Percentiles rank a stretch among this genome's conserved stretches.
phyloP scores from a whole-genome alignment of 2,329 filamentous ascomycete species.

The Calonectria leucothoes region DNA sequence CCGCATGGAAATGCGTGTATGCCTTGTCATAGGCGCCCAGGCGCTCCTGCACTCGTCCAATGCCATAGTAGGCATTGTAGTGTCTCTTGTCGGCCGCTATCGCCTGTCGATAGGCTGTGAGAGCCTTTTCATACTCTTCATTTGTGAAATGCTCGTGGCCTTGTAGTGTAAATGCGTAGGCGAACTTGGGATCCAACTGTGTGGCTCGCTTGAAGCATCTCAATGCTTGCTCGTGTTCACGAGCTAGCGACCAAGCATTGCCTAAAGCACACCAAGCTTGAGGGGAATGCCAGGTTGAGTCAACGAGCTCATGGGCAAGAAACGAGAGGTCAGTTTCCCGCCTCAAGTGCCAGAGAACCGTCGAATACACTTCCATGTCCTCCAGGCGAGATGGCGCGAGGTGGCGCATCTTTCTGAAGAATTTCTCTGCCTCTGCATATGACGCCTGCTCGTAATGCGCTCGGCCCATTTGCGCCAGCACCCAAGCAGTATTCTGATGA shows the following conservation, averaged over 20 bases:
- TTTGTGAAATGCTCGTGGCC: constrained; percentile 96
- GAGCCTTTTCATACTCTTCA: constrained; percentile 96
- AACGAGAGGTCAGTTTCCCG: constrained; percentile 92
- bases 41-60: constrained; percentile 85
- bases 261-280: constrained; percentile 97
- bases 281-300: constrained; percentile 87
- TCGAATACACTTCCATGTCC: constrained; percentile 99
- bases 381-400: constrained; percentile 85
- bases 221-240: constrained; percentile 94
- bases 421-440: constrained; percentile 88
- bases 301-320: constrained; percentile 89
- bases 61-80: constrained; percentile 99
- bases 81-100: constrained; percentile 89
- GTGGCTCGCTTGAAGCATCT: constrained; percentile 95
- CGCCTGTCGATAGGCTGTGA: constrained; percentile 86
- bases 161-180: constrained; percentile 95
- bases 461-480: constrained; percentile 89
- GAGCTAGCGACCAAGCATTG: constrained; percentile 92
- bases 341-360: constrained; percentile 98
- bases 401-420: constrained; percentile 82
- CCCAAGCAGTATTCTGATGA: constrained; percentile 93
- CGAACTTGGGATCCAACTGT: constrained; percentile 88
- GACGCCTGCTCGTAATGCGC: constrained; percentile 91
- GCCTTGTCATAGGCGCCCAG: constrained; percentile 92
- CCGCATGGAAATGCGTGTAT: constrained; percentile 89